phyloP scores from a whole-genome alignment of 2,329 filamentous ascomycete species.

The Xylariaceae sp. region DNA sequence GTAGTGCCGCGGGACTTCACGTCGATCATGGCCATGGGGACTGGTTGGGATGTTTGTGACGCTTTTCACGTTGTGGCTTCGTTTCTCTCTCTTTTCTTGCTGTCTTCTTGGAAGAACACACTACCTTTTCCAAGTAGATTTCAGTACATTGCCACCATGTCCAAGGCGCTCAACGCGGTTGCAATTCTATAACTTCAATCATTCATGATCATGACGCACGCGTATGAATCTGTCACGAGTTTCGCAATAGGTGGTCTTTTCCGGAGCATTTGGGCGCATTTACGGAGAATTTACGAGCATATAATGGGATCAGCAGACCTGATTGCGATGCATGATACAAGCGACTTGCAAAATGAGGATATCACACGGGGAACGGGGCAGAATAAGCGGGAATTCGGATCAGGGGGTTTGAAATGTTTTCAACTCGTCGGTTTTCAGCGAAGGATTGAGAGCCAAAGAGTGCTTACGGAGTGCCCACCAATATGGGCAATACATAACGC shows the following conservation, averaged over 20 bases:
- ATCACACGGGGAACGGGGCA: neutral
- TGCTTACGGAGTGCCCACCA: too few species aligned
- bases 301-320: slow-evolving; percentile 20
- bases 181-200: slow-evolving; percentile 5
- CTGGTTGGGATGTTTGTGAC: too few species aligned
- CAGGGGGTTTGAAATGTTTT: too few species aligned
- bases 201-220: slow-evolving; percentile 29
- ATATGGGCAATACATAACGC: too few species aligned
- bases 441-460: too few species aligned
- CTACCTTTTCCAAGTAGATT: slow-evolving; percentile 1
- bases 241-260: slow-evolving; percentile 17
- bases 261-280: slow-evolving; percentile 26
- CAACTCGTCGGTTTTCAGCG: too few species aligned
- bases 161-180: neutral
- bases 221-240: slow-evolving; percentile 20
- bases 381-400: too few species aligned
- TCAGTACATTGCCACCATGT: neutral
- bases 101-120: neutral
- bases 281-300: slow-evolving; percentile 27
- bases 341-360: slow-evolving; percentile 1
- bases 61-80: too few species aligned
- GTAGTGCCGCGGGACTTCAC: slow-evolving; percentile 12
- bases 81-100: neutral
- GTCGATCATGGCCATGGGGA: neutral
- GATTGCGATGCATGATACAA: slow-evolving; percentile 21